These are phyloP conservation scores for Colletotrichum scovillei DNA, from an alignment of 2,329 filamentous ascomycete species.

Conservation along the genomic window DNA sequence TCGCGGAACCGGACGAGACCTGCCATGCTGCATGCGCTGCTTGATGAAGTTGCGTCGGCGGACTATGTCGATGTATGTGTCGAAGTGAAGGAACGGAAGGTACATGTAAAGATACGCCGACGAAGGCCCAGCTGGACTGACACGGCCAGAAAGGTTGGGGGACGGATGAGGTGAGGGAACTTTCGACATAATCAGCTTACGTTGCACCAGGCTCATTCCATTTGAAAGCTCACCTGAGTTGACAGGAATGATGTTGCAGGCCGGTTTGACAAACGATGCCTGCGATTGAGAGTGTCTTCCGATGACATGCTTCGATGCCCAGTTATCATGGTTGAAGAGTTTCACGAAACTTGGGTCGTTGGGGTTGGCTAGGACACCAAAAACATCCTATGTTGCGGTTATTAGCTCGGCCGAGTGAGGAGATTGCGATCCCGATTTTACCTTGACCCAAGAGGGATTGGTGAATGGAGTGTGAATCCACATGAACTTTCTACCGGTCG, in stretches of 20 bases:
- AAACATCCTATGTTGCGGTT: conserved; percentile 1
- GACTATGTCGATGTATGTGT: conserved; percentile 69
- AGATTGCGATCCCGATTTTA: conserved; percentile 41
- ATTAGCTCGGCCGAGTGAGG: not conserved
- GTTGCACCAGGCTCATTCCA: accelerated
- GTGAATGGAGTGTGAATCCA: conserved; percentile 70
- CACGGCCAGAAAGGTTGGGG: conserved; percentile 27
- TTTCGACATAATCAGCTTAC: conserved; percentile 38
- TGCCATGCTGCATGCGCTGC: conserved; percentile 62
- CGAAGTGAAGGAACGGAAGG: conserved; percentile 72
- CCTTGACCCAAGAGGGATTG: conserved; percentile 69
- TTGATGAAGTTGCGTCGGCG: conserved; percentile 66
- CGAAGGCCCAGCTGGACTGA: conserved; percentile 30
- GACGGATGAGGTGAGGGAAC: conserved; percentile 49
- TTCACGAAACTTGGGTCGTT: conserved; percentile 42
- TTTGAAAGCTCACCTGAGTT: conserved; percentile 2
- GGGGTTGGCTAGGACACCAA: not conserved
- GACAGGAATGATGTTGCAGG: conserved; percentile 58
- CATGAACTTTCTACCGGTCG: conserved; percentile 59
- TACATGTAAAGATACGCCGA: conserved; percentile 59
- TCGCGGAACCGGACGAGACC: conserved; percentile 65
- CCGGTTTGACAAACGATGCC: conserved; percentile 60
- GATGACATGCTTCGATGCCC: conserved; percentile 59
- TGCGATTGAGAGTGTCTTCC: conserved; percentile 62
- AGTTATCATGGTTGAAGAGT: conserved; percentile 59